Percentiles rank a stretch among this genome's conserved stretches.
phyloP scores from a whole-genome alignment of 768 basidiomycete genomes.

The Boletus eberwhitei region DNA sequence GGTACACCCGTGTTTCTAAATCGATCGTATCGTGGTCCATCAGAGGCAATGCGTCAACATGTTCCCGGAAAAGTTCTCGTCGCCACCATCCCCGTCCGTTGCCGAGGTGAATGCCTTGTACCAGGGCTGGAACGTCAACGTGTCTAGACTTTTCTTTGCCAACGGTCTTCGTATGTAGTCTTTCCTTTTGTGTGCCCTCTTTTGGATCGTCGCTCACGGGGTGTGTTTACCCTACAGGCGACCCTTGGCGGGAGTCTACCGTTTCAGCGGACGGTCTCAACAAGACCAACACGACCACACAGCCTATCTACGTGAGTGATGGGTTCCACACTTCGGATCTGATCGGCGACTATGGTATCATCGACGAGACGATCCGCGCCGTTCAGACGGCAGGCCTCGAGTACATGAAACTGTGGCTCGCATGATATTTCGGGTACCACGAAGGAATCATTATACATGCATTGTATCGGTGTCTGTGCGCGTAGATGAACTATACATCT shows the following conservation, averaged over 20 bases:
- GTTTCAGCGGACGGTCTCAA: slow-evolving; percentile 53
- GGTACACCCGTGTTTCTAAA: not conserved
- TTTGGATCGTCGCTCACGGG: not conserved
- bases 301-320: slow-evolving; percentile 55
- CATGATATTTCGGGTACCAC: slow-evolving; percentile 2
- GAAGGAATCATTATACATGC: not conserved
- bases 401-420: slow-evolving; percentile 56
- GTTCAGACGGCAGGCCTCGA: slow-evolving; percentile 54
- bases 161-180: slow-evolving; percentile 56
- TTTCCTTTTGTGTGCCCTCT: not conserved
- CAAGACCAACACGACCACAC: slow-evolving; percentile 45
- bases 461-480: too few relatives aligned
- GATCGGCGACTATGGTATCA: slow-evolving; percentile 34
- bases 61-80: slow-evolving; percentile 59
- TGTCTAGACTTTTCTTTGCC: slow-evolving; percentile 63
- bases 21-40: not conserved
- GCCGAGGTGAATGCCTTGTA: slow-evolving; percentile 46
- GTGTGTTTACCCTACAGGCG: slow-evolving; percentile 39
- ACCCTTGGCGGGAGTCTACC: slow-evolving; percentile 71
- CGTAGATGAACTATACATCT: not conserved
- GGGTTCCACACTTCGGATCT: slow-evolving; percentile 73
- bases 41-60: slow-evolving; percentile 67
- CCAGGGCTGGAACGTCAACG: slow-evolving; percentile 59
- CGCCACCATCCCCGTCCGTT: slow-evolving; percentile 42
- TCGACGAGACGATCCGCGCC: slow-evolving; percentile 48